Base-by-base conservation (phyloP, 148 eudicot species). In the Camellia granthamiana region DNA sequence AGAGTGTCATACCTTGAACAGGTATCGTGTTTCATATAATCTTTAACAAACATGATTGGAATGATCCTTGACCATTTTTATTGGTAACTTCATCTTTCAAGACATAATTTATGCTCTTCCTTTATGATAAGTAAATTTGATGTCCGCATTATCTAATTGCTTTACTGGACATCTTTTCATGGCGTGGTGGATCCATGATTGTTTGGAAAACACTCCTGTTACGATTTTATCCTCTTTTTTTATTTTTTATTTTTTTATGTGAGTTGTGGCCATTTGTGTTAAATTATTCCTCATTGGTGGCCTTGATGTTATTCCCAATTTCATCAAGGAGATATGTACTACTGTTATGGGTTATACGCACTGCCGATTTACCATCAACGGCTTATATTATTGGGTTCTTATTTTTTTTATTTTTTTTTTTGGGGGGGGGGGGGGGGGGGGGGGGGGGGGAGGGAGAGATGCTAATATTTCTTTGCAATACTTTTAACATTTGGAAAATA, bases 1-100 rank as follows among this genome's bases (percentile, higher is more conserved):
- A 82, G 77, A 82, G 95, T 92, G 71, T 80, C 85, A 16, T 92
- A 95, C 78, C 95, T 93, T 79, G 97, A 95, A 75, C 95, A 95
- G 97, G 99, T 95, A 81, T 76, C n/a, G 9, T 79, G 7, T 6
- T 62, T 64, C 23, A 41, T 23, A 23, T 38, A 51, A 23, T 5
- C 41, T 5, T 8, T 58, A 47, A 21, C 69, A 60, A 44, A 46
- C 55, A 5, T 12, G 51, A 23, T 62, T 30, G 77, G 49, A 42
- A 74, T 46, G 41, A 51, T 72, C 14, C 60, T 72, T 72, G 16
- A 19, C 75, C 60, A 19, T 51, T 16, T 19, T 13, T 51, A 12
- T 52, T 51, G 60, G 60, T 72, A 72, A 47, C 14, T 72, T 21
- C 60, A 12, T 72, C 18, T 11, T 23, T 23, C 59, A 52, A 72